Base-by-base conservation (phyloP, 1,139 yeast genomes). In the Yamadazyma buinensis region DNA sequence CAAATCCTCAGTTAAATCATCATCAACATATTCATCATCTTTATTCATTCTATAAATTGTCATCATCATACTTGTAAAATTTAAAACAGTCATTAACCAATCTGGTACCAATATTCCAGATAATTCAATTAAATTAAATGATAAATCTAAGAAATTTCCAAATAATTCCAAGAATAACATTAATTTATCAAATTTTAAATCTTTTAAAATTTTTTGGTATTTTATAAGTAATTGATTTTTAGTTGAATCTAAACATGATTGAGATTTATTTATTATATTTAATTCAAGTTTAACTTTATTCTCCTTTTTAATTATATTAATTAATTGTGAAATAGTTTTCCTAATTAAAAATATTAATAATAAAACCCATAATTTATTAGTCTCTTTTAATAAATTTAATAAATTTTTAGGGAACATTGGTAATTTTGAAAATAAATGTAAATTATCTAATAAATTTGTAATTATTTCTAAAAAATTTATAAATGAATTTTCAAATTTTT, bases 21-120 rank as follows among this genome's bases (percentile, higher is more conserved):
- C 75, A 46, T 69, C 75, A 23, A 61, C 46, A 42, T 69, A 69
- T 50, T 69, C 75, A 41, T 69, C 75, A 44, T 69, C 75, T 49
- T 69, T 69, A 52, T 68, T 69, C 75, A 69, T 69, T 56, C 75
- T 65, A 55, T 69, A 69, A 28, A 69, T 54, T 10, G 75, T 67
- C 75, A 69, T 69, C 36, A 58, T 60, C 75, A 69, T 68, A 43
- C 73, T 66, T 23, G 72, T 60, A 33, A 65, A 54, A 42, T 68
- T 69, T 55, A 69, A 61, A 9, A 49, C 36, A 41, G 57, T 60
- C 74, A 68, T 67, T 32, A 67, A 48, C 74, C 74, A 68, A 27
- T 60, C 64, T 4, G 75, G 74, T 10, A 68, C 62, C 2, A 51
- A 53, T 28, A 66, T 40, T 2, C 59, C 58, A 30, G 61, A 61